Evolutionary conservation across 1,284 basidiomycete species (phyloP).

Genomic region (Marasmius fiardii): DNA sequence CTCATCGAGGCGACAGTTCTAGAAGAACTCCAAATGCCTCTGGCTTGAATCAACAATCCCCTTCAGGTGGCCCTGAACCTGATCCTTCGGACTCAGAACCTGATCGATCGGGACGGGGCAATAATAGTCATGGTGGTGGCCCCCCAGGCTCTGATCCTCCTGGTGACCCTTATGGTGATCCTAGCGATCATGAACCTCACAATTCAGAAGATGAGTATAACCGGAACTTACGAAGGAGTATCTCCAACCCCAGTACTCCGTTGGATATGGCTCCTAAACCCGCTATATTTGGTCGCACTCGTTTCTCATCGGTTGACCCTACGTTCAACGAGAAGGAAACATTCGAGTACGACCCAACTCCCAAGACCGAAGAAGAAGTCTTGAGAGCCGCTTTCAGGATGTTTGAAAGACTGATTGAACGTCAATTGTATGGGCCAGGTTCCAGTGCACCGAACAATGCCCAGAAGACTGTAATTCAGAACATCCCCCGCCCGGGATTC

Average conservation of each 20-base stretch:
- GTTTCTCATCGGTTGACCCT: neutral
- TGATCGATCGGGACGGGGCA: neutral
- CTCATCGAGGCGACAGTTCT: neutral
- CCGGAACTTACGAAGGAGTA: neutral
- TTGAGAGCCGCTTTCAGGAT: neutral
- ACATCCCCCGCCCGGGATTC: too few relatives aligned
- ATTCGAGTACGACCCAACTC: neutral
- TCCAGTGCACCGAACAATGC: neutral
- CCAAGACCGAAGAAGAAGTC: neutral
- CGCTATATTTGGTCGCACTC: neutral
- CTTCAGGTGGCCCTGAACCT: neutral
- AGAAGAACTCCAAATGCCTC: neutral
- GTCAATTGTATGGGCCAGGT: neutral
- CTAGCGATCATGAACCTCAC: neutral
- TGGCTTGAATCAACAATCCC: neutral
- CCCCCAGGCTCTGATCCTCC: neutral
- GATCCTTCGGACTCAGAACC: neutral
- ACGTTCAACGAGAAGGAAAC: neutral
- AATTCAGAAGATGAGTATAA: neutral
- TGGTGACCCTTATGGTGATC: neutral
- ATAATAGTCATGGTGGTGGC: neutral
- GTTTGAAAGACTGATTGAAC: neutral
- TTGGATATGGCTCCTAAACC: neutral
- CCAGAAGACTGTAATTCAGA: constrained; percentile 1
- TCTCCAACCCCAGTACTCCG: neutral